Conservation (phyloP, 208 protist species). For the Trypanosoma congolense region DNA sequence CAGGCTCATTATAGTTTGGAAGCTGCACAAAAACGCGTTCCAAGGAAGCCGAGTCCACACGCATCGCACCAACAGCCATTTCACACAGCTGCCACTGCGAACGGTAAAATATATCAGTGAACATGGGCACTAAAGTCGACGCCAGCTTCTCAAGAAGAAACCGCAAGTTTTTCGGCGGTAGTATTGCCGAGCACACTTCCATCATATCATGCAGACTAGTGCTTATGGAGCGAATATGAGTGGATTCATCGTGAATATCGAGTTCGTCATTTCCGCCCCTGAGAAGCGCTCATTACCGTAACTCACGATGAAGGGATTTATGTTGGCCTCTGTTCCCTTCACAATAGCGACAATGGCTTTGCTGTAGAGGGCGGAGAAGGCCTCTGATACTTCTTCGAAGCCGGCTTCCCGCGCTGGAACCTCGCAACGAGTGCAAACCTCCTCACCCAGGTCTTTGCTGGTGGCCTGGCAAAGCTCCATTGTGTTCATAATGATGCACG, state of each 20-base stretch:
- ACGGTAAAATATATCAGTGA: constrained; percentile 66
- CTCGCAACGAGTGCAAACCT: constrained; percentile 70
- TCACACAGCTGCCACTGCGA: constrained; percentile 51
- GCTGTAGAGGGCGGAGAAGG: constrained; percentile 70
- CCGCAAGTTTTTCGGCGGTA: constrained; percentile 53
- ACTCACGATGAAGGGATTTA: constrained; percentile 54
- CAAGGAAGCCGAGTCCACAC: constrained; percentile 69
- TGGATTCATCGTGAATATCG: constrained; percentile 59
- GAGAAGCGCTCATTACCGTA: constrained; percentile 56
- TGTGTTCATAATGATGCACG: constrained; percentile 87
- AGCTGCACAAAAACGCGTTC: constrained; percentile 77
- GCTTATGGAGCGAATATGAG: constrained; percentile 54
- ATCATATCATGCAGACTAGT: constrained; percentile 57
- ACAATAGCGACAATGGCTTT: constrained; percentile 62
- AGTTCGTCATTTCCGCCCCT: constrained; percentile 19
- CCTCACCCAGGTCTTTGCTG: constrained; percentile 64
- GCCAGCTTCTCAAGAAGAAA: constrained; percentile 85
- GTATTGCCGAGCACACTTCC: constrained; percentile 53
- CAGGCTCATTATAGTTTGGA: constrained; percentile 84
- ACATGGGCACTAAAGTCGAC: constrained; percentile 56
- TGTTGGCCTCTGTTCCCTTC: constrained; percentile 39
- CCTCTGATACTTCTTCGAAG: constrained; percentile 69
- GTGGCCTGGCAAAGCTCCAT: constrained; percentile 79
- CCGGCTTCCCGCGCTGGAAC: constrained; percentile 56
- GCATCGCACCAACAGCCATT: constrained; percentile 52